These are phyloP conservation scores for Calonectria henricotiae DNA, from an alignment of 2,329 filamentous ascomycete genomes.

Conservation along the genomic window DNA sequence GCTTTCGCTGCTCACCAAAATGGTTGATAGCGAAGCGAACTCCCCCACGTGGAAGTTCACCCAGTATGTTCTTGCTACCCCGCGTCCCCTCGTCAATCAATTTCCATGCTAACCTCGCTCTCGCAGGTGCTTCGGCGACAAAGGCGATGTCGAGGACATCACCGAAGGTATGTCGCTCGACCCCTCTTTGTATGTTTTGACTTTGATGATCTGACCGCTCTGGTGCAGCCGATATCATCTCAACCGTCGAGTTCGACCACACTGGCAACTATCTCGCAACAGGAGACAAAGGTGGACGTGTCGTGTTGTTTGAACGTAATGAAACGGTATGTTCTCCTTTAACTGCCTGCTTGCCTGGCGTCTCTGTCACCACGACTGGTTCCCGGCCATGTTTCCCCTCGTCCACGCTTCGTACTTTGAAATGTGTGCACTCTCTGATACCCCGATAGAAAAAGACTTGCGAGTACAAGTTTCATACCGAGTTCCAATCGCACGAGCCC, in stretches of 20 bases:
- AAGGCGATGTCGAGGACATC: slow-evolving; percentile 99
- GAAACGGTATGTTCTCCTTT: slow-evolving; percentile 80
- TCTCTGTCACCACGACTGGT: slow-evolving; percentile 17
- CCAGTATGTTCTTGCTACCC: slow-evolving; percentile 78
- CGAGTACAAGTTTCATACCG: slow-evolving; percentile 99
- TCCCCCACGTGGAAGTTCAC: slow-evolving; percentile 99
- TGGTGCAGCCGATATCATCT: slow-evolving; percentile 86
- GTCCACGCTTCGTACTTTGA: slow-evolving; percentile 55
- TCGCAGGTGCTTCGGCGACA: slow-evolving; percentile 96
- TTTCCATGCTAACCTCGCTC: slow-evolving; percentile 44
- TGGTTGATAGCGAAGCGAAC: slow-evolving; percentile 96
- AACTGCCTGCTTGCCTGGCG: not conserved
- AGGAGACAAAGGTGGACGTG: slow-evolving; percentile 90
- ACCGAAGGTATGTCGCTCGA: slow-evolving; percentile 82
- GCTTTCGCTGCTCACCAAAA: slow-evolving; percentile 71
- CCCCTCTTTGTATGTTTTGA: slow-evolving; percentile 36
- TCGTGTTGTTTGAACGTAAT: slow-evolving; percentile 92
- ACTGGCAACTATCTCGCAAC: slow-evolving; percentile 92
- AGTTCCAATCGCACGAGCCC: slow-evolving; percentile 99
- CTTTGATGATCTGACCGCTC: slow-evolving; percentile 46
- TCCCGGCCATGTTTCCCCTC: slow-evolving; percentile 1
- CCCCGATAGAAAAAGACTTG: slow-evolving; percentile 93
- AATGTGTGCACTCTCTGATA: slow-evolving; percentile 38
- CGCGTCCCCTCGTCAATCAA: slow-evolving; percentile 17
- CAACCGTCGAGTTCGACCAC: slow-evolving; percentile 91